Conservation (phyloP, 805 yeast genomes). For the Teunomyces gatunensis region DNA sequence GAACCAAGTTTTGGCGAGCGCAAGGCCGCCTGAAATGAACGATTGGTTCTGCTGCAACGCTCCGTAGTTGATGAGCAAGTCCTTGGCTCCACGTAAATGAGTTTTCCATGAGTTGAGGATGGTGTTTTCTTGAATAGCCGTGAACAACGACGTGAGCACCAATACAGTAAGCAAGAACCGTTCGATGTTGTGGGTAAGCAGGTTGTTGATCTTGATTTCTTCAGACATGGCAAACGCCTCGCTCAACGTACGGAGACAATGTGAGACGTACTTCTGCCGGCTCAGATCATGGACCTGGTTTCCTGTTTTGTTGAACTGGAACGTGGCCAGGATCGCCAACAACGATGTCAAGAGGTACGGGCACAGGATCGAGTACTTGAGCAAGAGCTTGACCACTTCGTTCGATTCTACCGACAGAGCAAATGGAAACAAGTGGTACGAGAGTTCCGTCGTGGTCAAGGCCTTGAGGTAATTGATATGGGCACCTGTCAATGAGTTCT, state of each 20-base stretch:
- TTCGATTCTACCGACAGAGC: constrained; percentile 34
- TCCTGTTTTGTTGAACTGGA: constrained; percentile 23
- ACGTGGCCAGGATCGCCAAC: constrained; percentile 26
- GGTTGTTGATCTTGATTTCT: background rate
- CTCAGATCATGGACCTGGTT: constrained; percentile 17
- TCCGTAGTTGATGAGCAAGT: constrained; percentile 20
- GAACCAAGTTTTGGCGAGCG: constrained; percentile 27
- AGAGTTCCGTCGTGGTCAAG: constrained; percentile 27
- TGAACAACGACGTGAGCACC: constrained; percentile 21
- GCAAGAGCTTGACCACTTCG: constrained; percentile 28
- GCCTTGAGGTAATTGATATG: constrained; percentile 31
- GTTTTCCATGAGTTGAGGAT: constrained; percentile 20
- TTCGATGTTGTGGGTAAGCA: constrained; percentile 18
- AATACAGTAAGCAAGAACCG: constrained; percentile 24
- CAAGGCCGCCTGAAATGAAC: constrained; percentile 18
- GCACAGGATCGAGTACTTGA: constrained; percentile 19
- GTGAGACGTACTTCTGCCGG: constrained; percentile 17
- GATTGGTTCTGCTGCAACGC: constrained; percentile 7
- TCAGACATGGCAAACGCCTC: constrained; percentile 16
- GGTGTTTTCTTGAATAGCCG: constrained; percentile 15
- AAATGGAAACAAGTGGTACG: constrained; percentile 36
- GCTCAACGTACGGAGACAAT: constrained; percentile 19
- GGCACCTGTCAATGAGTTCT: constrained; percentile 24
- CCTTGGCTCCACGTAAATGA: constrained; percentile 25
- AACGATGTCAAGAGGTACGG: constrained; percentile 21